A percentile compares a stretch with the other conserved stretches of the same genome.
These are phyloP conservation scores for Tephrocybe sp. DNA, from an alignment of 768 basidiomycete species.

Conservation along the genomic window DNA sequence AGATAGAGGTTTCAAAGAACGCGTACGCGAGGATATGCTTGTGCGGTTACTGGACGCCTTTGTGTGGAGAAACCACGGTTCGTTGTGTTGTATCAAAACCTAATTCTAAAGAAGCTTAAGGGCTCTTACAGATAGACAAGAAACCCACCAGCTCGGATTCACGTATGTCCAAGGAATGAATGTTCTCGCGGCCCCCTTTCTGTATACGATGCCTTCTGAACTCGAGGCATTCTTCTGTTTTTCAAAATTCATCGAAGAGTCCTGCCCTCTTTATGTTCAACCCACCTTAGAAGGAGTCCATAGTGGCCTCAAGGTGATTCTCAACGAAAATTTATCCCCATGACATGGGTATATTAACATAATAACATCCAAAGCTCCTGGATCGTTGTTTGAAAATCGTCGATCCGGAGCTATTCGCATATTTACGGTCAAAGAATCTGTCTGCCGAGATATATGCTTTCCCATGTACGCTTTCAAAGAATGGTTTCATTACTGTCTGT, in stretches of 20 bases:
- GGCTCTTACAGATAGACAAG: constrained; percentile 60
- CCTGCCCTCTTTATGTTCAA: constrained; percentile 95
- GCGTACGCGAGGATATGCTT: constrained; percentile 95
- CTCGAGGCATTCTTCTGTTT: constrained; percentile 99
- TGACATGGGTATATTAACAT: background rate
- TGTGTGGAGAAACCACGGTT: constrained; percentile 93
- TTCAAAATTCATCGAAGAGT: constrained; percentile 91
- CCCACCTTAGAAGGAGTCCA: constrained; percentile 97
- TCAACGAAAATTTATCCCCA: background rate
- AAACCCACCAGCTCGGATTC: constrained; percentile 79
- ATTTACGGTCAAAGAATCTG: constrained; percentile 87
- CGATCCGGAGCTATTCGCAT: constrained; percentile 79
- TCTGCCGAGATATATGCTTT: constrained; percentile 98
- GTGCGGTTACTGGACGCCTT: constrained; percentile 96
- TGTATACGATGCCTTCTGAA: constrained; percentile 97
- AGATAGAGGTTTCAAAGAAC: constrained; percentile 96
- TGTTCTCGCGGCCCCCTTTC: constrained; percentile 95
- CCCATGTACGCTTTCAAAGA: constrained; percentile 64
- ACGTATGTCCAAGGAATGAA: constrained; percentile 99
- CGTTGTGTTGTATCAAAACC: constrained; percentile 4
- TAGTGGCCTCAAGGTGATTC: constrained; percentile 81
- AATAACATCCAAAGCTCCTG: constrained; percentile 62
- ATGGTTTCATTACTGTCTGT: background rate
- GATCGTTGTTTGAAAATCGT: constrained; percentile 92
- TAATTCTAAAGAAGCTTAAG: background rate